Evolutionary conservation across 2,329 filamentous ascomycete species (phyloP).

Genomic region (Cladosporium sp.): DNA sequence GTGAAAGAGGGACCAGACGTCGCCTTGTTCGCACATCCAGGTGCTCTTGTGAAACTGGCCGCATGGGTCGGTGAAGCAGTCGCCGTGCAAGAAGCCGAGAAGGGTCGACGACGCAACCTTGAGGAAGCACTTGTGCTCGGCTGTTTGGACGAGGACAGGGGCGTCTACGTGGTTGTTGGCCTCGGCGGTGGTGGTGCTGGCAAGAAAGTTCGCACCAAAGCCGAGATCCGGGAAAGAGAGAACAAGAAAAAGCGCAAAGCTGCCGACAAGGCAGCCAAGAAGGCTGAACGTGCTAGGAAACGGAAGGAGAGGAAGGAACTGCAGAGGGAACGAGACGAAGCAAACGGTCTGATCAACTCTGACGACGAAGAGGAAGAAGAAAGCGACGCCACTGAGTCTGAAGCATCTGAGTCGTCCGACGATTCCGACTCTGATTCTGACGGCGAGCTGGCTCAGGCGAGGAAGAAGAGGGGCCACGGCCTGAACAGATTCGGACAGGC

Average conservation of each 20-base stretch:
- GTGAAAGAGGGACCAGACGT: conserved; percentile 94
- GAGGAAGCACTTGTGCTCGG: conserved; percentile 84
- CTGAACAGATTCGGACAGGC: conserved; percentile 89
- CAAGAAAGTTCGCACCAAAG: conserved; percentile 45
- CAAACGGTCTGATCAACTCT: conserved; percentile 45
- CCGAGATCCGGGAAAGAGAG: conserved; percentile 51
- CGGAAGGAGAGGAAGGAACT: conserved; percentile 52
- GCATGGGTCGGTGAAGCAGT: conserved; percentile 93
- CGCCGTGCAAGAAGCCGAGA: conserved; percentile 79
- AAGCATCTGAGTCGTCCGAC: conserved; percentile 40
- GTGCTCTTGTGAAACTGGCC: conserved; percentile 86
- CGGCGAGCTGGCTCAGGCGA: conserved; percentile 52
- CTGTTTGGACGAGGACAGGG: conserved; percentile 77
- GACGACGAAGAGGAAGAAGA: conserved; percentile 50
- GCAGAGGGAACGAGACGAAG: conserved; percentile 58
- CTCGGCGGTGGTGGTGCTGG: conserved; percentile 72
- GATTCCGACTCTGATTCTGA: conserved; percentile 26
- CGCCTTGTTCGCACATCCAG: conserved; percentile 84
- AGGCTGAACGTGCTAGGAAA: conserved; percentile 53
- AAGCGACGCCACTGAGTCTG: conserved; percentile 42
- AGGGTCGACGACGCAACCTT: conserved; percentile 56
- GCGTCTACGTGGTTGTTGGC: conserved; percentile 88
- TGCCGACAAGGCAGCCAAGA: conserved; percentile 42
- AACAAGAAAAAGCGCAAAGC: conserved; percentile 57
- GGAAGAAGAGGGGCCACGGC: conserved; percentile 61